These are phyloP conservation scores for Anisogramma anomala DNA, from an alignment of 2,329 filamentous ascomycete genomes.

Conservation along the genomic window DNA sequence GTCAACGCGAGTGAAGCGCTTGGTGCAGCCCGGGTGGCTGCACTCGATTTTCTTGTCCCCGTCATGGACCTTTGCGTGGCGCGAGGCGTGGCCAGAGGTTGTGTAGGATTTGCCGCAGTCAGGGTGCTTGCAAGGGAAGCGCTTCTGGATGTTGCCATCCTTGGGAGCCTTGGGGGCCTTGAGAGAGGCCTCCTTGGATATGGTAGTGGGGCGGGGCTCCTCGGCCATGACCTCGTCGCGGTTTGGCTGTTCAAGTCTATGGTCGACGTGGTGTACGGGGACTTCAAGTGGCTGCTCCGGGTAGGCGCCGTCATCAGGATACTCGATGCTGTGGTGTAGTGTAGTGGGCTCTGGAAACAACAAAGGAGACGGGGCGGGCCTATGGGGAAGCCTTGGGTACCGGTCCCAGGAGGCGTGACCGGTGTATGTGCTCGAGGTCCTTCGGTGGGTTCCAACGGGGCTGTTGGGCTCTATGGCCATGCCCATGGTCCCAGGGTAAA, in stretches of 20 bases:
- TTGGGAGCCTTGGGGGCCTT: constrained; percentile 8
- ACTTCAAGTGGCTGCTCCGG: neutral
- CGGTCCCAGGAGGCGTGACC: constrained; percentile 6
- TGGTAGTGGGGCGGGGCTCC: constrained; percentile 23
- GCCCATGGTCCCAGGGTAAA: constrained; percentile 8
- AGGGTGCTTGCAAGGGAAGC: constrained; percentile 61
- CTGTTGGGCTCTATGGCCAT: constrained; percentile 2
- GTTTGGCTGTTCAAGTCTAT: too few species aligned
- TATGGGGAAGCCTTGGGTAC: neutral
- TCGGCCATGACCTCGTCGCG: constrained; percentile 41
- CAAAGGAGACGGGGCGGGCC: too few species aligned
- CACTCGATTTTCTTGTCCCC: constrained; percentile 65
- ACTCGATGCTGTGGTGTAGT: constrained; percentile 4
- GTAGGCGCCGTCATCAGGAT: neutral
- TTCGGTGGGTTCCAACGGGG: neutral
- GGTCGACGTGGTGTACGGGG: neutral
- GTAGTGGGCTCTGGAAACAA: neutral
- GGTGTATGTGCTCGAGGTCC: constrained; percentile 4
- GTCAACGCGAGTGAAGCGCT: constrained; percentile 71
- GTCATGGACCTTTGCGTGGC: constrained; percentile 75
- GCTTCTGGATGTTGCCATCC: constrained; percentile 37
- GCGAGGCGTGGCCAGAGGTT: constrained; percentile 73
- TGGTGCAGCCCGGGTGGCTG: constrained; percentile 46
- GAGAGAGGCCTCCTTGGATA: neutral
- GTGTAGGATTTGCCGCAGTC: constrained; percentile 72